phyloP scores from a whole-genome alignment of 805 yeast genomes.

The Kazachstania viticola region DNA sequence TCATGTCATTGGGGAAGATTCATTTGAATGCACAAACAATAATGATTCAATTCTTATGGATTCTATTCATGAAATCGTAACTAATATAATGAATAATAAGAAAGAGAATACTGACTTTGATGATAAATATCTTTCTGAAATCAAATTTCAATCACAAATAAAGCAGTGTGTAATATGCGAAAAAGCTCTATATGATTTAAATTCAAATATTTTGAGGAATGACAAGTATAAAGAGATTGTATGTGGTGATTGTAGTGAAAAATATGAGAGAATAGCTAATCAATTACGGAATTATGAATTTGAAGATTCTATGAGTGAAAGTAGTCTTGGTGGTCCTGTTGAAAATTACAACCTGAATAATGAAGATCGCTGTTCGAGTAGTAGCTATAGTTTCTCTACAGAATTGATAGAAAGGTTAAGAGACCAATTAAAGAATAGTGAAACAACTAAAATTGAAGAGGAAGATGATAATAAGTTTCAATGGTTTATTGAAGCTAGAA shows the following conservation, averaged over 20 bases:
- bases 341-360: slow-evolving; percentile 2
- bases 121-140: slow-evolving; percentile 15
- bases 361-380: too few species aligned
- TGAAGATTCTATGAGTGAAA: slow-evolving; percentile 10
- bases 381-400: slow-evolving; percentile 21
- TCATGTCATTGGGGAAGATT: too few species aligned
- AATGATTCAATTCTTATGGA: too few species aligned
- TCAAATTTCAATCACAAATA: slow-evolving; percentile 13
- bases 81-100: too few species aligned
- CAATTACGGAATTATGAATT: slow-evolving; percentile 31
- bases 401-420: slow-evolving; percentile 25
- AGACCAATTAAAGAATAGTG: slow-evolving; percentile 15
- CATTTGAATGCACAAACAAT: too few species aligned
- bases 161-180: slow-evolving; percentile 56
- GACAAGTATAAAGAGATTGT: slow-evolving; percentile 41
- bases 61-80: too few species aligned
- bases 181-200: slow-evolving; percentile 52
- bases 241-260: slow-evolving; percentile 49
- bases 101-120: slow-evolving; percentile 1
- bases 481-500: slow-evolving; percentile 30
- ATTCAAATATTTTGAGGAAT: slow-evolving; percentile 17
- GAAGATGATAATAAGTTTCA: slow-evolving; percentile 4
- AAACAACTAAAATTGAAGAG: slow-evolving; percentile 5
- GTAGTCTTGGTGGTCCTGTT: slow-evolving; percentile 7
- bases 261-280: slow-evolving; percentile 40